A percentile compares a stretch with the other conserved stretches of the same genome.
phyloP scores from a whole-genome alignment of 106 monocot genomes.

The Agapanthus africanus region DNA sequence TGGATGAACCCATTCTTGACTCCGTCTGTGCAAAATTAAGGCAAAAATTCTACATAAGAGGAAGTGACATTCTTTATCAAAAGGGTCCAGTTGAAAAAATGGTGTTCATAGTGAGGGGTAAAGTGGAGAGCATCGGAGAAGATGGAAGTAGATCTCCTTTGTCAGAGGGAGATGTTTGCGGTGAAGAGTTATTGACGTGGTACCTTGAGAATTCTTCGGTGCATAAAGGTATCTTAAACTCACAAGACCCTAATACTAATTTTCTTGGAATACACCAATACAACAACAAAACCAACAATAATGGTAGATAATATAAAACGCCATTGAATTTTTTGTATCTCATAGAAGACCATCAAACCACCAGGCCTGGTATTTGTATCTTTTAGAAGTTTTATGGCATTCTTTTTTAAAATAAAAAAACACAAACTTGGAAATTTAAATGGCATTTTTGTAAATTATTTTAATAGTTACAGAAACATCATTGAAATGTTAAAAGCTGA shows the following conservation, averaged over 20 bases:
- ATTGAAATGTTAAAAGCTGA: no score
- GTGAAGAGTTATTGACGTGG: slow-evolving; percentile 85
- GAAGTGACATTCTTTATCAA: slow-evolving; percentile 47
- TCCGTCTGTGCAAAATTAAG: slow-evolving; percentile 54
- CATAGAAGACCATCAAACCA: background rate
- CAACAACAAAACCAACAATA: background rate
- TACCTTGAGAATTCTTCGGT: slow-evolving; percentile 69
- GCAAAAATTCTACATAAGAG: slow-evolving; percentile 62
- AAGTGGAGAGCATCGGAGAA: slow-evolving; percentile 42
- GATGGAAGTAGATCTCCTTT: slow-evolving; percentile 45
- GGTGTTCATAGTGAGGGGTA: slow-evolving; percentile 79
- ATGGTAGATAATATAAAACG: background rate
- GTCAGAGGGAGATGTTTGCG: slow-evolving; percentile 81
- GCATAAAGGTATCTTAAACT: slow-evolving; percentile 31
- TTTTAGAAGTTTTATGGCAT: no score
- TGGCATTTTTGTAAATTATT: no score
- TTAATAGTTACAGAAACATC: no score
- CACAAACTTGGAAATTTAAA: no score
- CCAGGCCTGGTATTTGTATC: background rate
- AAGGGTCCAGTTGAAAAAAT: slow-evolving; percentile 77
- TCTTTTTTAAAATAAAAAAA: no score
- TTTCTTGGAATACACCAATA: background rate
- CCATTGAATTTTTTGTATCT: no score
- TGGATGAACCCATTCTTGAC: slow-evolving; percentile 70
- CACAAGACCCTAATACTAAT: no score